A percentile compares a stretch with the other conserved stretches of the same genome.
phyloP scores from a whole-genome alignment of 169 alveolate genomes.

The Plasmodium chabaudi region DNA sequence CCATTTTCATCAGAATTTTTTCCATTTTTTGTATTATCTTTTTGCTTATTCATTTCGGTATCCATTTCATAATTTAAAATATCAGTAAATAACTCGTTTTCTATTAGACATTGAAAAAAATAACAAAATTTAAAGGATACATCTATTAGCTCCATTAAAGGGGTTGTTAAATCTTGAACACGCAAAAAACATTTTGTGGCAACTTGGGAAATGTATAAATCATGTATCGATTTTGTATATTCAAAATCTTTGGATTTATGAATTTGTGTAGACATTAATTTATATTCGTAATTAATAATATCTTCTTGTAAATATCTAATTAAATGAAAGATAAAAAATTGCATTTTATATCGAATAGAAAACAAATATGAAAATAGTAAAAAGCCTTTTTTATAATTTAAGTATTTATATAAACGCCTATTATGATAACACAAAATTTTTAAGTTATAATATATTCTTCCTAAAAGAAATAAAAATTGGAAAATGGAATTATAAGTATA shows the following conservation, averaged over 20 bases:
- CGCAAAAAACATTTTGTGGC: constrained; percentile 76
- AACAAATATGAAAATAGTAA: constrained; percentile 65
- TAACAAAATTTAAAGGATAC: constrained; percentile 70
- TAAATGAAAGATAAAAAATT: constrained; percentile 67
- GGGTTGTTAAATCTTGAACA: constrained; percentile 66
- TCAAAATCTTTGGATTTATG: constrained; percentile 78
- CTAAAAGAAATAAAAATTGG: constrained; percentile 71
- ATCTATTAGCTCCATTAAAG: constrained; percentile 62
- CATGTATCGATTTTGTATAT: constrained; percentile 75
- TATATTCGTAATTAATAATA: constrained; percentile 72
- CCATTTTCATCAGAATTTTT: not conserved
- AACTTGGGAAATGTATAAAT: constrained; percentile 71
- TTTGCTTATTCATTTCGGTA: constrained; percentile 8
- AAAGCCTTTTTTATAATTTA: constrained; percentile 48
- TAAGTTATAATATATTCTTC: constrained; percentile 72
- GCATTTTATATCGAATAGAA: constrained; percentile 76
- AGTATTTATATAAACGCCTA: constrained; percentile 65
- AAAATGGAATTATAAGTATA: constrained; percentile 75
- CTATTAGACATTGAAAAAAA: constrained; percentile 73
- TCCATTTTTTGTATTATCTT: not conserved
- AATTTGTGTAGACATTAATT: constrained; percentile 59
- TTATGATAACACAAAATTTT: constrained; percentile 76
- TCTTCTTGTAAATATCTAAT: constrained; percentile 77
- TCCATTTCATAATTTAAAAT: constrained; percentile 59
- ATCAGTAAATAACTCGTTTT: constrained; percentile 75